These are phyloP conservation scores for Lentinula lateritia DNA, from an alignment of 768 basidiomycete genomes.

Conservation along the genomic window DNA sequence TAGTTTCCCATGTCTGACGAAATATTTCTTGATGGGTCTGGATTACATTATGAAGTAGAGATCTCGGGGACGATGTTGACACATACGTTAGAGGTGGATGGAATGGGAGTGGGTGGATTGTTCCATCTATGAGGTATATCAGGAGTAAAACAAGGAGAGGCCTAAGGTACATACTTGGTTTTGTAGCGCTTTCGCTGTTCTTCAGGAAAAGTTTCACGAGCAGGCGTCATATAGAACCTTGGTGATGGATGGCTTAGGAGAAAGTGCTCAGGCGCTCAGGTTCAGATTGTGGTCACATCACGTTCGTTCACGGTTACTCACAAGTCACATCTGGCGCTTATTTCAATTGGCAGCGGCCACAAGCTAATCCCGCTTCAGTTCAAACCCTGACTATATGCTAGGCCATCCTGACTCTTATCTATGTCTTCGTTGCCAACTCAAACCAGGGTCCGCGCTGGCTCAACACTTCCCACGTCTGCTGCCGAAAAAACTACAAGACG, in stretches of 20 bases:
- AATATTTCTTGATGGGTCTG: background rate
- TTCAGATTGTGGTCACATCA: background rate
- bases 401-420: background rate
- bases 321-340: background rate
- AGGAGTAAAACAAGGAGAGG: background rate
- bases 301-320: background rate
- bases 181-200: background rate
- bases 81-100: background rate
- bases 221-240: too few relatives aligned
- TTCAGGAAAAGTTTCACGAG: too few relatives aligned
- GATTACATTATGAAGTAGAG: background rate
- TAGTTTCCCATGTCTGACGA: too few relatives aligned
- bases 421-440: background rate
- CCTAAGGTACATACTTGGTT: background rate
- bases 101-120: background rate
- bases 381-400: background rate
- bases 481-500: background rate
- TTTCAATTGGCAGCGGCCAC: background rate
- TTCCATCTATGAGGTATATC: background rate
- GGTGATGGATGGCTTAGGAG: too few relatives aligned
- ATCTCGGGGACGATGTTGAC: background rate
- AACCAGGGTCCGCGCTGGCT: background rate
- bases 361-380: background rate
- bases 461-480: background rate
- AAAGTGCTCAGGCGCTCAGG: too few relatives aligned